These are phyloP conservation scores for Colletotrichum trifolii DNA, from an alignment of 2,329 filamentous ascomycete species.

Conservation along the genomic window DNA sequence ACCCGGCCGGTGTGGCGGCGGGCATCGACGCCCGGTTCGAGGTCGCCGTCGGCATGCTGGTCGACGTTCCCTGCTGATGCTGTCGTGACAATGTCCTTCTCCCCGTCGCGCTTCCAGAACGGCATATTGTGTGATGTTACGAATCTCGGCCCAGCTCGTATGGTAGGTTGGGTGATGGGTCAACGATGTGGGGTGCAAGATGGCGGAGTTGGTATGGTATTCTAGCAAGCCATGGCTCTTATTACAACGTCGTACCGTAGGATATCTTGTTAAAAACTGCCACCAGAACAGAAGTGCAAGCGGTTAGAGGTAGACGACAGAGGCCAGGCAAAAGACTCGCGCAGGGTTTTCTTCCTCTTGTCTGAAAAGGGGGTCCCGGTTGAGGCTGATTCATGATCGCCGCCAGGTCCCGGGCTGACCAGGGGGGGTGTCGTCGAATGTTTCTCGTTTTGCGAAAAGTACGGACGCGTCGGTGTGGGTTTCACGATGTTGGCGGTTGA, in stretches of 20 bases:
- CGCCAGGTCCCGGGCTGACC: slow-evolving; percentile 28
- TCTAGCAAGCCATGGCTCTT: no score
- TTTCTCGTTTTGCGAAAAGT: background rate
- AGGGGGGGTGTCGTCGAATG: slow-evolving; percentile 23
- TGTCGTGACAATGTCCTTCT: slow-evolving; percentile 2
- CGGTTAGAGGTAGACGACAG: no score
- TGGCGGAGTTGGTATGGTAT: no score
- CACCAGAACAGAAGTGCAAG: no score
- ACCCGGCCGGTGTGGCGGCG: background rate
- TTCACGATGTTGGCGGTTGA: background rate
- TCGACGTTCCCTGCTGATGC: background rate
- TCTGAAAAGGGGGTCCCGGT: slow-evolving; percentile 17
- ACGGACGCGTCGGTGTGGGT: slow-evolving; percentile 16
- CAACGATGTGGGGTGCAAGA: no score
- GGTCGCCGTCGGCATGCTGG: background rate
- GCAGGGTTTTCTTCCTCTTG: slow-evolving; percentile 5
- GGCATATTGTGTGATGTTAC: slow-evolving; percentile 4
- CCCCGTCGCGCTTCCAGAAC: slow-evolving; percentile 8
- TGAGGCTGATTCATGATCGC: slow-evolving; percentile 29
- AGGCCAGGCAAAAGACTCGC: background rate
- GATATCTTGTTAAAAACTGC: no score
- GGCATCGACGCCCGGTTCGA: background rate
- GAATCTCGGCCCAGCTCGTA: no score
- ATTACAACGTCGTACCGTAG: no score
- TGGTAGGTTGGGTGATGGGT: no score